Evolutionary conservation across 306 rosid genomes (phyloP).

Genomic region (Corylus americana): DNA sequence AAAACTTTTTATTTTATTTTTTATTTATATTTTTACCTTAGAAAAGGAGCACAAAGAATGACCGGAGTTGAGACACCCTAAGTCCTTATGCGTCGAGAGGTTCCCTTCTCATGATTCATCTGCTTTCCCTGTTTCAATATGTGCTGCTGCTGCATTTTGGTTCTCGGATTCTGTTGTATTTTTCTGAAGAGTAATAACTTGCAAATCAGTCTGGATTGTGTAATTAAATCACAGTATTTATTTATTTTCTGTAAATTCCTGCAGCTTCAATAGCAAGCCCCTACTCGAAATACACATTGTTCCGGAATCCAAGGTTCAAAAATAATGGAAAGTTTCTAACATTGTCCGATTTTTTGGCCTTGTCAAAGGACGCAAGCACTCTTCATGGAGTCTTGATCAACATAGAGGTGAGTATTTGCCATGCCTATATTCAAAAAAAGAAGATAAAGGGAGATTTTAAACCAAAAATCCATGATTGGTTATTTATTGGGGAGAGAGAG

Average conservation of each 20-base stretch:
- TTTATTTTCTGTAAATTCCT: conserved; percentile 23
- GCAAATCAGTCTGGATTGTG: conserved; percentile 4
- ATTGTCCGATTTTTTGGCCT: conserved; percentile 69
- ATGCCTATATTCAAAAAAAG: neutral
- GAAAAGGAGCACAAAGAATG: neutral
- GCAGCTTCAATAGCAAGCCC: conserved; percentile 75
- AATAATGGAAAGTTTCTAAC: conserved; percentile 47
- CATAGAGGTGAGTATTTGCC: conserved; percentile 63
- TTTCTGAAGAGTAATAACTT: conserved; percentile 9
- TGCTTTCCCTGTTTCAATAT: conserved; percentile 11
- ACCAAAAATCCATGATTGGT: neutral
- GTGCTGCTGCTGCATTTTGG: conserved; percentile 15
- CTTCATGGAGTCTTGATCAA: conserved; percentile 68
- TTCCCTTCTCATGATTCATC: neutral
- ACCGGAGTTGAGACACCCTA: neutral
- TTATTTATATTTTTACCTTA: neutral
- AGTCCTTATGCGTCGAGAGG: neutral
- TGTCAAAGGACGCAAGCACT: conserved; percentile 64
- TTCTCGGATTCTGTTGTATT: conserved; percentile 9
- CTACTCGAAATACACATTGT: conserved; percentile 21
- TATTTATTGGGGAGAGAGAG: neutral
- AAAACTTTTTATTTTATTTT: neutral
- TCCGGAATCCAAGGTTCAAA: conserved; percentile 59
- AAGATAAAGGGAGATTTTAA: neutral
- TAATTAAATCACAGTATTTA: conserved; percentile 29